These are phyloP conservation scores for Hanseniaspora gamundiae DNA, from an alignment of 1,139 yeast genomes.

Conservation along the genomic window DNA sequence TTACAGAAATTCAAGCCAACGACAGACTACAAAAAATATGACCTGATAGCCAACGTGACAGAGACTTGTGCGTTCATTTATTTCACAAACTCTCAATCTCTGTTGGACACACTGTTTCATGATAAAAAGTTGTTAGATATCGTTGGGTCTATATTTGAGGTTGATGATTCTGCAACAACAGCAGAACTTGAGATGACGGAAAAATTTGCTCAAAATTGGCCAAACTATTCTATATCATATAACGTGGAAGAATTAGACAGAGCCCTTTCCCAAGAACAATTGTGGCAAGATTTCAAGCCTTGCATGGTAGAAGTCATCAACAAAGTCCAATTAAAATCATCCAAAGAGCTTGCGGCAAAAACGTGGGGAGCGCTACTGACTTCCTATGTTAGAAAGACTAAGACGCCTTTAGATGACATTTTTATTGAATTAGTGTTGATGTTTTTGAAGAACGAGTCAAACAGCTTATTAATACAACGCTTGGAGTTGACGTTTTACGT, in stretches of 20 bases:
- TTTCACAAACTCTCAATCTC: constrained; percentile 29
- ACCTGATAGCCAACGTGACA: constrained; percentile 52
- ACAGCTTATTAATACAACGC: constrained; percentile 46
- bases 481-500: constrained; percentile 61
- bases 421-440: constrained; percentile 36
- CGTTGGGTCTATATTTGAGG: constrained; percentile 27
- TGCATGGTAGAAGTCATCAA: constrained; percentile 34
- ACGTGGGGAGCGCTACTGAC: constrained; percentile 72
- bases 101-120: constrained; percentile 35
- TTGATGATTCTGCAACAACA: constrained; percentile 32
- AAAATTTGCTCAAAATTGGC: constrained; percentile 39
- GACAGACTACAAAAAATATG: constrained; percentile 30
- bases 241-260: constrained; percentile 54
- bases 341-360: constrained; percentile 59
- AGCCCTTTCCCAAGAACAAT: constrained; percentile 33
- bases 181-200: constrained; percentile 35
- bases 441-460: constrained; percentile 43
- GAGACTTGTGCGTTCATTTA: constrained; percentile 53
- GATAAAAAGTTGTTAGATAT: constrained; percentile 27
- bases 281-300: constrained; percentile 35
- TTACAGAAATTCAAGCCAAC: neutral
- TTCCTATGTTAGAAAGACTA: constrained; percentile 36
- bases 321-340: constrained; percentile 49
- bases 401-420: constrained; percentile 24
- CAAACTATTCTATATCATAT: constrained; percentile 38